Evolutionary conservation across 2,329 filamentous ascomycete species (phyloP).

Genomic region (Leptographium radiaticola): DNA sequence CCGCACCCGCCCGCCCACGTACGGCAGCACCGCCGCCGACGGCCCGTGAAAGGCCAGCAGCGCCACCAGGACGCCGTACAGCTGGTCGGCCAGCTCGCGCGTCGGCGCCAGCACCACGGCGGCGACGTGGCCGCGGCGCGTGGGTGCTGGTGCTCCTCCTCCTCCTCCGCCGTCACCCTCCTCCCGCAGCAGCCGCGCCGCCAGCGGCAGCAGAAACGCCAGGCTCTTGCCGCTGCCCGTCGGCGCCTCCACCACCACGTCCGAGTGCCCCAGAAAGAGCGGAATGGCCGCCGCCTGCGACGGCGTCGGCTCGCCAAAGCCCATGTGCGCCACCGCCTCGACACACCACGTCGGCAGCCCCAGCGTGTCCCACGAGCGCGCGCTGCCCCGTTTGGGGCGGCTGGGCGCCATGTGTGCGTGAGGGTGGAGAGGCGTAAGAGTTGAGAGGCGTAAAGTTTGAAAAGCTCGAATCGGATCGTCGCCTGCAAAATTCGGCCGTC

Average conservation of each 20-base stretch:
- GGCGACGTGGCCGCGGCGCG: conserved; percentile 80
- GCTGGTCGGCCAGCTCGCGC: conserved; percentile 83
- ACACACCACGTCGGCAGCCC: conserved; percentile 71
- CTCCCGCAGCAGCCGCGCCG: conserved; percentile 63
- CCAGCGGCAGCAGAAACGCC: conserved; percentile 65
- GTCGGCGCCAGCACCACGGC: conserved; percentile 90
- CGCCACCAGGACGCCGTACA: conserved; percentile 65
- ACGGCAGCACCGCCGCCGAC: conserved; percentile 53
- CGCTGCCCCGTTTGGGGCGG: conserved; percentile 20
- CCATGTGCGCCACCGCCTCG: conserved; percentile 72
- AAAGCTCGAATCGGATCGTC: too few species aligned
- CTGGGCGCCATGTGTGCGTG: background rate
- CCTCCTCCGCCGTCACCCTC: background rate
- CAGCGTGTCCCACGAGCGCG: conserved; percentile 52
- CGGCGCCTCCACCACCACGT: conserved; percentile 66
- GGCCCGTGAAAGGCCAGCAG: conserved; percentile 72
- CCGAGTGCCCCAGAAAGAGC: conserved; percentile 78
- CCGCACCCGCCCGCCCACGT: conserved; percentile 22
- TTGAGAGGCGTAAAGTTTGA: too few species aligned
- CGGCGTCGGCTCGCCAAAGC: conserved; percentile 60
- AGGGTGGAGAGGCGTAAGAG: too few species aligned
- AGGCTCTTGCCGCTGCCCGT: conserved; percentile 88
- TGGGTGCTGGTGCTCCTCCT: conserved; percentile 32
- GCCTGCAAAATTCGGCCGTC: too few species aligned
- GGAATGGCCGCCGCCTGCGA: conserved; percentile 90